Percentiles rank a stretch among this genome's conserved stretches.
These are phyloP conservation scores for Pochonia chlamydosporia DNA, from an alignment of 2,329 filamentous ascomycete species.

Conservation along the genomic window DNA sequence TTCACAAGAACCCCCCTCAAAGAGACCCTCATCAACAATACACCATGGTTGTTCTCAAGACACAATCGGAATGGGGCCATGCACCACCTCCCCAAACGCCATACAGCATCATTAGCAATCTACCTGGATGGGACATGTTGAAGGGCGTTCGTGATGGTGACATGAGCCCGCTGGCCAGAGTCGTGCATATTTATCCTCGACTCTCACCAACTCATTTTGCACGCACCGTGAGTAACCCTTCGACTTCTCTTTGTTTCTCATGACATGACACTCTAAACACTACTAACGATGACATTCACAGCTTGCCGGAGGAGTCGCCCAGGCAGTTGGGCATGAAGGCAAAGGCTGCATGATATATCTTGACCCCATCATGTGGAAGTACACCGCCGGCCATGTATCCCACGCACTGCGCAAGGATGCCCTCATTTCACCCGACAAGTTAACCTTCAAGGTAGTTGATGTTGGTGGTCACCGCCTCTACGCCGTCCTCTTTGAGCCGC, in stretches of 20 bases:
- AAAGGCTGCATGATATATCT: constrained; percentile 24
- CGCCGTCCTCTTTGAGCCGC: constrained; percentile 33
- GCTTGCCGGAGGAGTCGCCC: constrained; percentile 31
- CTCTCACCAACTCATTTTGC: constrained; percentile 34
- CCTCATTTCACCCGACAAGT: constrained; percentile 25
- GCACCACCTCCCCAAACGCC: constrained; percentile 40
- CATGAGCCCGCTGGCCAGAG: constrained; percentile 20
- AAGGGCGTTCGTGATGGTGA: constrained; percentile 36
- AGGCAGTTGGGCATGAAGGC: constrained; percentile 21
- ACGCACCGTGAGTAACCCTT: constrained; percentile 24
- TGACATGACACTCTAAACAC: too few species aligned
- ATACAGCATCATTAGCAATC: constrained; percentile 41
- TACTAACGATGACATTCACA: too few species aligned
- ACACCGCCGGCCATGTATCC: constrained; percentile 23
- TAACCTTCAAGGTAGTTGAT: constrained; percentile 35
- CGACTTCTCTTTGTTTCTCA: not conserved
- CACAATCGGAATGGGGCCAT: constrained; percentile 35
- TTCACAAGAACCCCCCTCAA: too few species aligned
- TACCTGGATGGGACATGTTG: constrained; percentile 36
- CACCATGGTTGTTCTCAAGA: constrained; percentile 30
- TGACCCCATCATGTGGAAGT: constrained; percentile 24
- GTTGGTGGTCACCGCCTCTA: constrained; percentile 38
- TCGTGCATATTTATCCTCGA: constrained; percentile 41
- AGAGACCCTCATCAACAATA: too few species aligned
- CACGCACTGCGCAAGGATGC: constrained; percentile 29